Base-by-base conservation (phyloP, 2,329 filamentous ascomycete species). In the Arthrobotrys iridis region DNA sequence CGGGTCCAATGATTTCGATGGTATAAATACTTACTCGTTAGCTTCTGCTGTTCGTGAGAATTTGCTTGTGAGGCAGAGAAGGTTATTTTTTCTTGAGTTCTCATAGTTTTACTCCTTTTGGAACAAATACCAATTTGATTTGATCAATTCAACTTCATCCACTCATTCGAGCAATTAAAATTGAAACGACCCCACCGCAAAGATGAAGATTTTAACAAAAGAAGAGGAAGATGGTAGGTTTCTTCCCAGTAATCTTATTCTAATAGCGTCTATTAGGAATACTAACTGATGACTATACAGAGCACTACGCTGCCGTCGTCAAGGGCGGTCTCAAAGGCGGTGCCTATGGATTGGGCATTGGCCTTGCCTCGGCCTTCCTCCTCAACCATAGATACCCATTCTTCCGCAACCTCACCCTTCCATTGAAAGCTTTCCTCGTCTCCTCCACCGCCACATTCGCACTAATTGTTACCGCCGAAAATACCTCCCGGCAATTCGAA, bases 191-290 rank as follows among this genome's bases (percentile, higher is more conserved):
- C 41, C 35, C 45, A 78, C 78, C 79, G n/a, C n/a, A 83, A 86
- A 58, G 77, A 99, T 98, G 95, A 98, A 97, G 90, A 86, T 98
- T 81, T 87, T 98, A 82, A 96, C 91, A 80, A 93, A 94, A 82
- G 93, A 97, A 88, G 92, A 97, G 85, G 93, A 97, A 84, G 82
- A 86, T 75, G 91, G 78, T 78, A 76, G 1, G 62, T 20, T 40
- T 11, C 24, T 6, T 11, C 37, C 18, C 22, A 6, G 13, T 30
- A 28, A 11, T 22, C 58, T 1, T 8, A 1, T 15, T 33, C 22
- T 7, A 10, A 10, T 22, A n/a, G 15, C 11, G 15, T n/a, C 20
- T 26, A 52, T 30, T 4, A 24, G 4, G 2, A 4, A 37, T 41
- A 18, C 77, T 79, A 75, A 67, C 70, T 77, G 78, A 59, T 15